Conservation (phyloP, 2,329 filamentous ascomycete genomes). For the Fusarium odoratissimum region DNA sequence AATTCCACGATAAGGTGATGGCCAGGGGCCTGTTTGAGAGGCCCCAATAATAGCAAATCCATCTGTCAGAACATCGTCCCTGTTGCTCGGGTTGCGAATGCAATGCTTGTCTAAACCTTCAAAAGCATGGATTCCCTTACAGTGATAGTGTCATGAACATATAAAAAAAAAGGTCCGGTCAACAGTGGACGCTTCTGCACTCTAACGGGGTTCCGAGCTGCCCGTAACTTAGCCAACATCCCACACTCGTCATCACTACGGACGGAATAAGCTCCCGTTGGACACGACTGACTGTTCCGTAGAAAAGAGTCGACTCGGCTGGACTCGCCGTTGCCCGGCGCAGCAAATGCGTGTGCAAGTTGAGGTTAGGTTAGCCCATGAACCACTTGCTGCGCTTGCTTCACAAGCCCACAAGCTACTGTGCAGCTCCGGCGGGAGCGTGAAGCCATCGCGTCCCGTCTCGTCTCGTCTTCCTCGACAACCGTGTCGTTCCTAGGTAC, state of each 20-base stretch:
- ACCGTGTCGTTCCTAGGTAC: constrained; percentile 36
- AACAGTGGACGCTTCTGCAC: constrained; percentile 38
- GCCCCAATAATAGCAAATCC: constrained; percentile 19
- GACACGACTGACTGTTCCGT: constrained; percentile 17
- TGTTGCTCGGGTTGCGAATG: constrained; percentile 27
- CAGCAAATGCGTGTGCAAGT: constrained; percentile 35
- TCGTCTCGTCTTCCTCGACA: constrained; percentile 29
- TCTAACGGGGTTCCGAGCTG: constrained; percentile 35
- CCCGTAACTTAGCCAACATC: constrained; percentile 39
- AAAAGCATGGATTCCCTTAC: constrained; percentile 34
- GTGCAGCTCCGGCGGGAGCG: constrained; percentile 17
- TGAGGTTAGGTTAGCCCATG: constrained; percentile 21
- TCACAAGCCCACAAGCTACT: background rate
- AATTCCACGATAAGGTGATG: constrained; percentile 15
- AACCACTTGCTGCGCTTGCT: constrained; percentile 27
- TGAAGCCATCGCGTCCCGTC: constrained; percentile 36
- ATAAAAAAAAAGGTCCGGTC: constrained; percentile 3
- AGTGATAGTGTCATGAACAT: constrained; percentile 14
- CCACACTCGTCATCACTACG: constrained; percentile 33
- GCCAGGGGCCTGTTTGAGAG: constrained; percentile 20
- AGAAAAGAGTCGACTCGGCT: constrained; percentile 6
- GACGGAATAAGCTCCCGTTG: constrained; percentile 22
- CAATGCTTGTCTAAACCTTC: constrained; percentile 31
- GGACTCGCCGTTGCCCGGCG: constrained; percentile 11
- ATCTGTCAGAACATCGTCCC: constrained; percentile 6